Base-by-base conservation (phyloP, 306 rosid genomes). In the Acacia melanoxylon region DNA sequence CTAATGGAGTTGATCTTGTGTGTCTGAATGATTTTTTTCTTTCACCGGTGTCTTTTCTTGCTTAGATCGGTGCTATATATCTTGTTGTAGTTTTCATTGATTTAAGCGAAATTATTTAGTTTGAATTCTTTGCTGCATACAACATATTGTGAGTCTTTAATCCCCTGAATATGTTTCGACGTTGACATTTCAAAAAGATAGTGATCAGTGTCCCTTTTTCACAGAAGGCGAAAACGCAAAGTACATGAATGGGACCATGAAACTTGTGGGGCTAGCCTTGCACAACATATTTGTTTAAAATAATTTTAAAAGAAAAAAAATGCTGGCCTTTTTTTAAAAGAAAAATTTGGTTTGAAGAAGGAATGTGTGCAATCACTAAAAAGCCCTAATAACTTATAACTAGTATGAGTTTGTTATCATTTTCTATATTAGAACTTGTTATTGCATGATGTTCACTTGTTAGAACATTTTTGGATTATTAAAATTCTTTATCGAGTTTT, bases 401-500 rank as follows among this genome's bases (percentile, higher is more conserved):
- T 35, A 0, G 8, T 37, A 37, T 6, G 41, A 37, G 41, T 37
- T 5, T 37, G 8, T 37, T 37, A 37, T 37, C n/a, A 6, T 37
- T 37, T 37, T 37, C 0, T 37, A 0, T 6, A 6, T 37, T 37
- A 37, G 8, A 37, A 5, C 0, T 5, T 6, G 8, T 37, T 0
- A 5, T 37, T 5, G 8, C 6, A 37, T 6, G 0, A 0, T 6
- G 0, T 8, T 37, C 41, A 5, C 1, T 5, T 6, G 1, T 37
- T 37, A 6, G 1, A 6, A 37, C 1, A 6, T 1, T 37, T 37
- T 37, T 37, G 5, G 13, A 44, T 2, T 44, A 8, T 44, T 10
- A 10, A 0, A 44, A 10, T 10, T 10, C 3, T 44, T 44, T 2
- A n/a, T n/a, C n/a, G n/a, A n/a, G n/a, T n/a, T n/a, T n/a, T 27